phyloP scores from a whole-genome alignment of 768 basidiomycete species.

The Naematelia encephala region DNA sequence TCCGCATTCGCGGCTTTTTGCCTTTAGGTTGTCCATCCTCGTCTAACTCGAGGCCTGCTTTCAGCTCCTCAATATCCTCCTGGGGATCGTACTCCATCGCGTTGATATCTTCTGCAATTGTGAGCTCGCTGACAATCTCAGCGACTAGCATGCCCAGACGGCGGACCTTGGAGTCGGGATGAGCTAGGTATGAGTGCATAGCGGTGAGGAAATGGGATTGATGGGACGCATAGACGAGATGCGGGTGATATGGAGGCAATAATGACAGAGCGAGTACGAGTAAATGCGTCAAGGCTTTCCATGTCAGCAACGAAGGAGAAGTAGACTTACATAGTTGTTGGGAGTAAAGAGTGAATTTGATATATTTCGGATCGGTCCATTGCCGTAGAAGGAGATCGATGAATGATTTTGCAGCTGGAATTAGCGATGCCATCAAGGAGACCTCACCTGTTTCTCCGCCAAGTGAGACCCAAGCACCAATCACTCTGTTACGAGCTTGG shows the following conservation, averaged over 20 bases:
- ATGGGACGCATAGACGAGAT: conserved; percentile 45
- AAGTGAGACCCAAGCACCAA: conserved; percentile 65
- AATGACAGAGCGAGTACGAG: conserved; percentile 66
- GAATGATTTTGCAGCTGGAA: conserved; percentile 20
- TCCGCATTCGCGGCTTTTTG: conserved; percentile 3
- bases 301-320: background rate
- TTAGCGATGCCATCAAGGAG: background rate
- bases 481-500: conserved; percentile 54
- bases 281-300: conserved; percentile 67
- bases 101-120: conserved; percentile 28
- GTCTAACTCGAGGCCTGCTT: conserved; percentile 35
- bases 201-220: conserved; percentile 60
- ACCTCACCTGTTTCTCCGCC: conserved; percentile 50
- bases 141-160: conserved; percentile 90
- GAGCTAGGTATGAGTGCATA: conserved; percentile 71
- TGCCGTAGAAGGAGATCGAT: conserved; percentile 54
- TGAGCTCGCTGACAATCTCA: conserved; percentile 58
- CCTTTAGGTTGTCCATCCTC: conserved; percentile 7
- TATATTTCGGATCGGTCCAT: conserved; percentile 75
- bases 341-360: conserved; percentile 72
- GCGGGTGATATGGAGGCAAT: conserved; percentile 58
- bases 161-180: conserved; percentile 71
- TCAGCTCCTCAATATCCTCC: conserved; percentile 36
- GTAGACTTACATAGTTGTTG: conserved; percentile 67
- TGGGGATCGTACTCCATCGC: background rate